Conservation (phyloP, 1,139 yeast species). For the Torulaspora pretoriensis region DNA sequence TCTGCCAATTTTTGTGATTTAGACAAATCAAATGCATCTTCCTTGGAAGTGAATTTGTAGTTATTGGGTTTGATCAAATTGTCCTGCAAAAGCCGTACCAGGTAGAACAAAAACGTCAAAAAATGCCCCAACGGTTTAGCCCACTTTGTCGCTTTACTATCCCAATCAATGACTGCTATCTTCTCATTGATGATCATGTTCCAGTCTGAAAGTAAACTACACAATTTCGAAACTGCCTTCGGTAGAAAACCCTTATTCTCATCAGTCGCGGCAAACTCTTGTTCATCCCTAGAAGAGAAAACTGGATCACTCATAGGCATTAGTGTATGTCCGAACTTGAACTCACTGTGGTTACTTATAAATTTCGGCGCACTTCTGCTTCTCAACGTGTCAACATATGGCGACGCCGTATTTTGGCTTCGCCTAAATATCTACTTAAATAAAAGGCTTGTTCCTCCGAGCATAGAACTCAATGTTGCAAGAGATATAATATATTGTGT, state of each 20-base stretch:
- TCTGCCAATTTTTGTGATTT: slow-evolving; percentile 28
- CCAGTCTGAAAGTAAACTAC: slow-evolving; percentile 56
- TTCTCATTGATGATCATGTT: slow-evolving; percentile 51
- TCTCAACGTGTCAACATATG: too few relatives aligned
- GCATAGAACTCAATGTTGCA: too few relatives aligned
- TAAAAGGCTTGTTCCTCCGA: too few relatives aligned
- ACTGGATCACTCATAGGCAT: slow-evolving; percentile 6
- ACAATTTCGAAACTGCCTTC: slow-evolving; percentile 37
- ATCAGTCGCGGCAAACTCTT: slow-evolving; percentile 10
- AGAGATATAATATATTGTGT: too few relatives aligned
- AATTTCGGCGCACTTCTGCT: too few relatives aligned
- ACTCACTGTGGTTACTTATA: too few relatives aligned
- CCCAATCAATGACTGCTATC: slow-evolving; percentile 62
- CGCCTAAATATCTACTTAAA: too few relatives aligned
- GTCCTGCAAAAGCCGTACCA: slow-evolving; percentile 36
- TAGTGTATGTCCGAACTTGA: too few relatives aligned
- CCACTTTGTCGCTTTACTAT: slow-evolving; percentile 44
- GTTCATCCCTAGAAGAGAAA: slow-evolving; percentile 19
- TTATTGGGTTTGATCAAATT: slow-evolving; percentile 31
- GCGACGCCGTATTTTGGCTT: too few relatives aligned
- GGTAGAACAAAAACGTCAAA: slow-evolving; percentile 36
- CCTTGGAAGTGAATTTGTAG: slow-evolving; percentile 23
- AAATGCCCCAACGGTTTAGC: slow-evolving; percentile 48
- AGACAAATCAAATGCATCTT: slow-evolving; percentile 32
- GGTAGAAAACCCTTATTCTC: slow-evolving; percentile 9